Conservation (phyloP, 192 early-diverging fungal species). For the Podila clonocystis region DNA sequence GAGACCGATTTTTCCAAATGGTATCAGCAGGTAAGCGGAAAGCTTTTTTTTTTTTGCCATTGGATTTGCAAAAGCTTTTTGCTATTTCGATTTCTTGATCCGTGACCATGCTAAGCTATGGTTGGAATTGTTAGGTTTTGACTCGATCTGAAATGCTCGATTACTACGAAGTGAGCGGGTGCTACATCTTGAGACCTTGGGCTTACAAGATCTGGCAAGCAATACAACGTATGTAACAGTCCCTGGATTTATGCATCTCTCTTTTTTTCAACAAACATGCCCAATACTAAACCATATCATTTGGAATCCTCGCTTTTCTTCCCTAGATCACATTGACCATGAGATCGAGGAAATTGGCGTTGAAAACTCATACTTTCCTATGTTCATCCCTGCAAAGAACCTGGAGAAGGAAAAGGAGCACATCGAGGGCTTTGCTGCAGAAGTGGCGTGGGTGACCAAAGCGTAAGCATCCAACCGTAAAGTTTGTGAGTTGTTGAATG, state of each 20-base stretch:
- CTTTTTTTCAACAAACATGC: no score
- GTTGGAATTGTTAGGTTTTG: conserved; percentile 66
- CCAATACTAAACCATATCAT: no score
- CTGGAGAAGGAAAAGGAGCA: conserved; percentile 99
- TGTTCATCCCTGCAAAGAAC: conserved; percentile 92
- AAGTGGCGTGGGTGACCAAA: conserved; percentile 99
- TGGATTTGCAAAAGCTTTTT: not conserved
- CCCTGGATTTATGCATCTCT: not conserved
- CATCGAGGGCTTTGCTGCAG: conserved; percentile 98
- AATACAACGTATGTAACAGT: conserved; percentile 76
- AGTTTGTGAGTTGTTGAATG: not conserved
- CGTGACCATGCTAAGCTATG: not conserved
- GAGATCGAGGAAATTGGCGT: conserved; percentile 93
- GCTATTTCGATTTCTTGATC: not conserved
- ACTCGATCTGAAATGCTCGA: conserved; percentile 96
- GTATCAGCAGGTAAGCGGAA: conserved; percentile 81
- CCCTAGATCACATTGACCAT: conserved; percentile 85
- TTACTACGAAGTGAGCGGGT: conserved; percentile 98
- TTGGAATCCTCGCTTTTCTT: not conserved
- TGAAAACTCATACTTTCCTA: conserved; percentile 99
- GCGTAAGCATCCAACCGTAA: conserved; percentile 61
- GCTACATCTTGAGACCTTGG: conserved; percentile 97
- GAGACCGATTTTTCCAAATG: conserved; percentile 91
- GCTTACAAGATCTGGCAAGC: conserved; percentile 97
- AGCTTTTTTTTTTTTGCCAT: not conserved